Base-by-base conservation (phyloP, 2,329 filamentous ascomycete genomes). In the Fusarium sp. region DNA sequence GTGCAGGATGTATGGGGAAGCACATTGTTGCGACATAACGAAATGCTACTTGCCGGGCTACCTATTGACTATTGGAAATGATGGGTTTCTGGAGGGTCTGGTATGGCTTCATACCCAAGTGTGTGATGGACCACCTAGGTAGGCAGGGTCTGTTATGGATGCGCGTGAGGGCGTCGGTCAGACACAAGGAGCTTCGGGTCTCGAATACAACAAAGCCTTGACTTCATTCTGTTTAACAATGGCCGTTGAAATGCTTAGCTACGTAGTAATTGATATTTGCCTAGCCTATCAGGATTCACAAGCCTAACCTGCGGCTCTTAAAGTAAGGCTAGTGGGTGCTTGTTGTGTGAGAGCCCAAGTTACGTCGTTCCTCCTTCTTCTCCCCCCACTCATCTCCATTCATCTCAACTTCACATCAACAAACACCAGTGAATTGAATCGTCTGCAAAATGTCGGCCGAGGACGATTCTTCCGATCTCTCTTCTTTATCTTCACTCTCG, bases 401-500 rank as follows among this genome's bases (percentile, higher is more conserved):
- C 56, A 67, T 70, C 43, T 70, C 66, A 69, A 75, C 74, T 56
- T 73, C 72, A 45, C 66, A 66, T 74, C 75, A 71, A 69, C 71
- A 68, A 63, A 55, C 66, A 62, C 67, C 69, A 70, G 62, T 60
- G 68, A 72, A 69, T 72, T 59, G 69, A 72, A 69, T 72, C 64
- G 65, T 74, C 72, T 59, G 64, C 74, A 83, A 78, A 77, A 89
- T 89, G 87, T 81, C 87, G 65, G 82, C 86, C 61, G 87, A 87
- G 73, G 86, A 89, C 77, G 87, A 89, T 68, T 89, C 87, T 59
- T 90, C 88, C 45, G 88, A 90, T 59, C 83, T 91, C 60, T 90
- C 89, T 47, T 89, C 87, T 34, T 75, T 87, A 55, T 86, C 85
- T 21, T 86, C 82, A 50, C 72, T 84, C 59, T 84, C 82, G 57